Base-by-base conservation (phyloP, 331 rosid genomes). In the Pyrus hybrid region DNA sequence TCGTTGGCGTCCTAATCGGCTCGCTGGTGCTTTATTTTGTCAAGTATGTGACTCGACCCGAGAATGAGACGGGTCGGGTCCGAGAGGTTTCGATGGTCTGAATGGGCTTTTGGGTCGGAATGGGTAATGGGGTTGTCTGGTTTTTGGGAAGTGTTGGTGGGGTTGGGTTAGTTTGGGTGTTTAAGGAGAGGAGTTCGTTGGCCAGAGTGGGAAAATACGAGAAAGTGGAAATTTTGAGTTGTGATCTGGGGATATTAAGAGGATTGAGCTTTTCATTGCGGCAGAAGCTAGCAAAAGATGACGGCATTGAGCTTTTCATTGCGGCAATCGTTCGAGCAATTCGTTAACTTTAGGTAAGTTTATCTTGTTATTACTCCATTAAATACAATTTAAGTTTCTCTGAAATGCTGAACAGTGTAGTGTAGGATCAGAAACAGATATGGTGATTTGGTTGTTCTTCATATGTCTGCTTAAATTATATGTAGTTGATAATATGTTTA, bases 1-100 rank as follows among this genome's bases (percentile, higher is more conserved):
- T 86, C 3, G 13, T 88, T 4, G 98, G 98, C 26, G 97, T 87
- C 28, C 4, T 85, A 26, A 25, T 90, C 12, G 96, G 91, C 58
- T 76, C 82, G 26, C 68, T 80, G 10, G 77, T 78, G 70, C 94
- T 89, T 43, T 80, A 69, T 62, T 70, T 84, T 26, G 22, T 71
- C 30, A 65, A 73, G 53, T 37, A 43, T 64, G 62, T 68, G 53
- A 21, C 63, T 35, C 76, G 83, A 79, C 54, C 72, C 28, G 81
- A 56, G 64, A 2, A 77, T 13, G 73, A 70, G 9, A 35, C 75
- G 79, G 70, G 75, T 73, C 88, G 72, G 49, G 17, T n/a, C 30
- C 86, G 79, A 45, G 82, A 57, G 57, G 61, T 86, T 29, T 77
- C 83, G 7, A 76, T 86, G 80, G 86, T 88, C 47, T 91, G 87